Evolutionary conservation across 2,329 filamentous ascomycete genomes (phyloP).

Genomic region (Teratosphaeriaceae sp.): DNA sequence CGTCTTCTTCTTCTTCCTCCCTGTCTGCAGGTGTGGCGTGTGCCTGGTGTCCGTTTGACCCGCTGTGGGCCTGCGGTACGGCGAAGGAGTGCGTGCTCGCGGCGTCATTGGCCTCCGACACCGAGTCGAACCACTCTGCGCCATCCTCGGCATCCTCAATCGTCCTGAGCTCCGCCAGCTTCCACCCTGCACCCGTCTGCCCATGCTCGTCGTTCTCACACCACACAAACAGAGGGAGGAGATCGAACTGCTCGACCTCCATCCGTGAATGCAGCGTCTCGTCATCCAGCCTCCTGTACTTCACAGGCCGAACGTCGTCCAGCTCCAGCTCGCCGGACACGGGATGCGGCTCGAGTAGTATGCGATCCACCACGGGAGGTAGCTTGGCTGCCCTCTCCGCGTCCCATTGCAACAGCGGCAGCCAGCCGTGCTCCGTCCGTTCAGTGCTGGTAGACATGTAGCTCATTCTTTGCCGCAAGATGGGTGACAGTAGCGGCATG

Average conservation of each 20-base stretch:
- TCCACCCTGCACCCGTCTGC: slow-evolving; percentile 56
- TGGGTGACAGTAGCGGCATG: slow-evolving; percentile 55
- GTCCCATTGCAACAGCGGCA: slow-evolving; percentile 66
- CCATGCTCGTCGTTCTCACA: slow-evolving; percentile 59
- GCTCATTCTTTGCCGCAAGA: slow-evolving; percentile 56
- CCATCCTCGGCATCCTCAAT: slow-evolving; percentile 51
- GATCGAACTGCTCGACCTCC: slow-evolving; percentile 52
- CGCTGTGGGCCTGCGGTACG: slow-evolving; percentile 5
- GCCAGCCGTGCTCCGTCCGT: slow-evolving; percentile 51
- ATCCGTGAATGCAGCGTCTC: slow-evolving; percentile 69
- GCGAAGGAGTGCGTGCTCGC: slow-evolving; percentile 4
- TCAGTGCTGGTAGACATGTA: slow-evolving; percentile 50
- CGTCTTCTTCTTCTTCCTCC: slow-evolving; percentile 53
- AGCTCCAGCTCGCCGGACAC: slow-evolving; percentile 74
- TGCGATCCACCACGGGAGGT: slow-evolving; percentile 53
- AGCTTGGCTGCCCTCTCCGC: slow-evolving; percentile 51
- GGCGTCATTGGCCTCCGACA: slow-evolving; percentile 55
- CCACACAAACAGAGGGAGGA: slow-evolving; percentile 63
- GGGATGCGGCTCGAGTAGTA: slow-evolving; percentile 70
- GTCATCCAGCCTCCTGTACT: slow-evolving; percentile 62
- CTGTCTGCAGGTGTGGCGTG: slow-evolving; percentile 14
- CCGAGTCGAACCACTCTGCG: slow-evolving; percentile 50
- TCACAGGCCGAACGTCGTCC: slow-evolving; percentile 56
- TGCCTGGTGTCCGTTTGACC: slow-evolving; percentile 10
- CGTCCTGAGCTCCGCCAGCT: slow-evolving; percentile 62